Conservation (phyloP, 345 rosid species). For the Brassica nigra region DNA sequence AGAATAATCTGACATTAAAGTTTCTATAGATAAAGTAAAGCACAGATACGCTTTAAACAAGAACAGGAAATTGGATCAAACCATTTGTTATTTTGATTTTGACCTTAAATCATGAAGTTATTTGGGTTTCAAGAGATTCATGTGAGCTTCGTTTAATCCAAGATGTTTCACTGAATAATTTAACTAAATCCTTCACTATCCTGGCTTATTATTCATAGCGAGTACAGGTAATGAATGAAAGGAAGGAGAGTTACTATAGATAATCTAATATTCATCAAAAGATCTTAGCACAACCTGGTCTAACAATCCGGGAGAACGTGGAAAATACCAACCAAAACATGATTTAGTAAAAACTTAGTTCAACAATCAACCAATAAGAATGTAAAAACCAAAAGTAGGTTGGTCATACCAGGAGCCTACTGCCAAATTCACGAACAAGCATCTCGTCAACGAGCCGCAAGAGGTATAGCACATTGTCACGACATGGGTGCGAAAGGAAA, state of each 20-base stretch:
- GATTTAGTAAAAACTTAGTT: conserved; percentile 18
- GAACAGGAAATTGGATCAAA: conserved; percentile 16
- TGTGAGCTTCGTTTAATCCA: conserved; percentile 17
- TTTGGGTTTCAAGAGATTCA: conserved; percentile 13
- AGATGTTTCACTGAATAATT: conserved; percentile 16
- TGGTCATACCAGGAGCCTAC: conserved; percentile 66
- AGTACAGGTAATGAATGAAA: conserved; percentile 21
- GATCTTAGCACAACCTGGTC: not conserved
- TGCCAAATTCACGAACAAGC: conserved; percentile 80
- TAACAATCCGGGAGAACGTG: conserved; percentile 12
- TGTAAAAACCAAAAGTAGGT: conserved; percentile 13
- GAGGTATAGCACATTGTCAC: conserved; percentile 85
- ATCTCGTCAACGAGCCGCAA: conserved; percentile 81
- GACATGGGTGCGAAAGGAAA: conserved; percentile 86
- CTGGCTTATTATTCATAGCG: conserved; percentile 1
- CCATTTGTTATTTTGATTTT: conserved; percentile 1
- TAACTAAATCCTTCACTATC: conserved; percentile 20
- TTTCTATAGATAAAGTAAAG: not conserved
- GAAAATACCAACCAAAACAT: conserved; percentile 5
- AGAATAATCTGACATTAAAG: conserved; percentile 32
- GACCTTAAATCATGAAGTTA: conserved; percentile 13
- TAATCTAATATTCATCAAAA: conserved; percentile 27
- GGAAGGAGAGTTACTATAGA: conserved; percentile 24
- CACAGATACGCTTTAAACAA: conserved; percentile 1
- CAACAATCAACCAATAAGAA: conserved; percentile 10